Base-by-base conservation (phyloP, 2,329 filamentous ascomycete genomes). In the Aspergillus candidus region DNA sequence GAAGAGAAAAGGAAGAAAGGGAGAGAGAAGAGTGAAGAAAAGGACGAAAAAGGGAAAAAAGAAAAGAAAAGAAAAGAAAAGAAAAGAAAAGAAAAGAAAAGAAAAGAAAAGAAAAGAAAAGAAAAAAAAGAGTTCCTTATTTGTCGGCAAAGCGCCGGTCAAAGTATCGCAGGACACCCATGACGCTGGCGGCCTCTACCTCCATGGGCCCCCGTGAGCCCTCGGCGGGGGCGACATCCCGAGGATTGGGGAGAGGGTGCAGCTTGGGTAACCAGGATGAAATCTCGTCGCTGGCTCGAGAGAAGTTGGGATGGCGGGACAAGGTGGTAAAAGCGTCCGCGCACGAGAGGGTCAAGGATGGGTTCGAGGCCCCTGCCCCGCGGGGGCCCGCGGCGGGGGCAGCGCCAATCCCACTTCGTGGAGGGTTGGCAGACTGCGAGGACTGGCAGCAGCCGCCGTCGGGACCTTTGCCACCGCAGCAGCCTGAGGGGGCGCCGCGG, bases 151-250 rank as follows among this genome's bases (percentile, higher is more conserved):
- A 90, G 42, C 86, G 72, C 39, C 87, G 75, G 57, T 90, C 86
- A 67, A 90, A 90, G 51, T 86, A 83, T 64, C 86, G 86, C 47
- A 90, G 68, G n/a, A 89, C 86, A 34, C 83, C 84, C 86, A 90
- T 89, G 43, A 90, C 88, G 63, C 85, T 89, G 1, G 86, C 86
- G 6, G 86, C 84, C 66, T 90, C 86, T 12, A 90, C 84, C 62
- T 90, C 86, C 56, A 89, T 81, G 1, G 85, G 81, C 34, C 76
- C 75, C 40, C 67, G 54, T 12, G 56, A 49, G 4, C 47, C 42
- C 37, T 63, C 53, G 10, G 54, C 56, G 17, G 60, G 48, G 32
- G 62, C 56, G 44, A 68, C 48, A 32, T 69, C 57, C 38, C 59
- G 57, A 1, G 67, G 65, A 33, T 65, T 62, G 6, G 67, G 67